Evolutionary conservation across 805 yeast genomes (phyloP).

Genomic region (Ogataea paraovalis): DNA sequence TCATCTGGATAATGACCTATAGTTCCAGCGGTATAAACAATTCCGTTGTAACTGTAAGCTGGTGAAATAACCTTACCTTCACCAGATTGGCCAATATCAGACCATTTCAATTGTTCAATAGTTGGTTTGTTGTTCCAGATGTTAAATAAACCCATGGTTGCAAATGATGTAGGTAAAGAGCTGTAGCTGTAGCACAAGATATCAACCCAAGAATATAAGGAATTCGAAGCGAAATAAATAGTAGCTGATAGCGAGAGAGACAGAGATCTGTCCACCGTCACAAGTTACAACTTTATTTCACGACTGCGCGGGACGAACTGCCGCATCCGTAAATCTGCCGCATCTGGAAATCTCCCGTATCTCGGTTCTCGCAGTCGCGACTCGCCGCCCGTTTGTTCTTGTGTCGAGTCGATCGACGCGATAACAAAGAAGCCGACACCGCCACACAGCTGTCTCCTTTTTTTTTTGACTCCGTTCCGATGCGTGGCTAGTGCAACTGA

Average conservation of each 20-base stretch:
- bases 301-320: not conserved
- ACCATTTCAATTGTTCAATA: conserved; percentile 43
- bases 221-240: too few relatives aligned
- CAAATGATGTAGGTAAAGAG: not conserved
- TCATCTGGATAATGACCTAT: conserved; percentile 32
- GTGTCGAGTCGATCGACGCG: too few relatives aligned
- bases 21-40: conserved; percentile 28
- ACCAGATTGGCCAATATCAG: conserved; percentile 1
- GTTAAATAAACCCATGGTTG: not conserved
- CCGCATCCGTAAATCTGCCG: not conserved
- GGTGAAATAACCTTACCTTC: conserved; percentile 1
- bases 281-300: too few relatives aligned
- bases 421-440: not conserved
- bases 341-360: not conserved
- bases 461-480: not conserved
- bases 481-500: not conserved
- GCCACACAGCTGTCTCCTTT: too few relatives aligned
- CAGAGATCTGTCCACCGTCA: not conserved
- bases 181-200: too few relatives aligned
- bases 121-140: conserved; percentile 36
- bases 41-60: conserved; percentile 3
- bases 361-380: not conserved
- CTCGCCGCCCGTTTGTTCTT: too few relatives aligned
- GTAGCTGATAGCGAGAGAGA: too few relatives aligned
- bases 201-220: too few relatives aligned